phyloP scores from a whole-genome alignment of 257 asterid species.

The Leptodermis oblonga region DNA sequence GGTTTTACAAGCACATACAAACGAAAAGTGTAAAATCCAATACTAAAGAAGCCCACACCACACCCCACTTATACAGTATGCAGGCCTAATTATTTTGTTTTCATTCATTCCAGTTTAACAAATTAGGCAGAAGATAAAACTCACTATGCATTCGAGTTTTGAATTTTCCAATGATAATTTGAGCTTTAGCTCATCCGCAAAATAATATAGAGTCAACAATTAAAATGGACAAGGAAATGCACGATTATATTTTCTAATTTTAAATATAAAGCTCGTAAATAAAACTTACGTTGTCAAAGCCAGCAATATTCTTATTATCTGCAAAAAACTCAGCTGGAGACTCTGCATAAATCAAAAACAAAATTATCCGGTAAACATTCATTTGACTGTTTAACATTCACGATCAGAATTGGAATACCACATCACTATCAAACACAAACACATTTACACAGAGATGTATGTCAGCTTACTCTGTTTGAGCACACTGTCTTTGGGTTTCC shows the following conservation, averaged over 20 bases:
- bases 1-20: too few relatives aligned
- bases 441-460: neutral
- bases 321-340: constrained; percentile 97
- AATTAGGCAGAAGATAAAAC: neutral
- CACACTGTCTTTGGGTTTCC: constrained; percentile 56
- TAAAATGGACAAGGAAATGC: neutral
- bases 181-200: neutral
- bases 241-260: neutral
- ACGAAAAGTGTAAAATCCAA: too few relatives aligned
- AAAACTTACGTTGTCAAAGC: constrained; percentile 81
- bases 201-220: neutral
- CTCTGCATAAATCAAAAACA: constrained; percentile 39
- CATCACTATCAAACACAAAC: neutral
- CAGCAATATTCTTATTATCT: constrained; percentile 90
- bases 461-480: constrained; percentile 62
- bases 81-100: neutral
- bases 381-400: neutral
- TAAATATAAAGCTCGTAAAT: neutral
- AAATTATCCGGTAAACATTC: neutral
- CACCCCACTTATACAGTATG: neutral
- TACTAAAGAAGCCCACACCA: too few relatives aligned
- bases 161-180: neutral
- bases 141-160: neutral
- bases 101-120: neutral
- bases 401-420: neutral